Evolutionary conservation across 371 early-diverging fungal genomes (phyloP), one percentile per base, ranked within the genome.

Genomic region (Mucor velutinosus): DNA sequence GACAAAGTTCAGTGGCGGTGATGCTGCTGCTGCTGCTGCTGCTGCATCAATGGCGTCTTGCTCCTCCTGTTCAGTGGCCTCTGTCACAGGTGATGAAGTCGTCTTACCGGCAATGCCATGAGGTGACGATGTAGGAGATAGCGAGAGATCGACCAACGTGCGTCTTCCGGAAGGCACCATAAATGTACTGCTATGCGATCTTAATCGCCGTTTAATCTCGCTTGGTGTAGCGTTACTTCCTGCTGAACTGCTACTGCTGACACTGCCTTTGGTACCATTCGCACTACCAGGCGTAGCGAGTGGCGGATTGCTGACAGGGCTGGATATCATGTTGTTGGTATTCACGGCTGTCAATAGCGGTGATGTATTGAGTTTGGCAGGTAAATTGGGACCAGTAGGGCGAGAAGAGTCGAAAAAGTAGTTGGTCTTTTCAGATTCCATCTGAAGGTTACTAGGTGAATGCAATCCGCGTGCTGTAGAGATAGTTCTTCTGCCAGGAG

Each of bases 371-470:
- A 25, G 25, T 4, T 55, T 35, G 25, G 57, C 21, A 51, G 55
- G 15, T 17, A 19, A n/a, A 30, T 57, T 39, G 1, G 53, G 29
- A n/a, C 27, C 19, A 17, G 41, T 10, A 23, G 58, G 12, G 21
- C 53, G 56, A 7, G 35, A 33, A 1, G 65, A 58, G 56, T 72
- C 68, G 43, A 72, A 72, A 37, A 74, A 74, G 30, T 74, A 74
- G 32, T 67, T 66, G 0, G 70, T 67, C 41, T 66, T 70, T 51
- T 74, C 74, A 15, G 56, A 19, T 43, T 66, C 67, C 14, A 66
- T 19, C 10, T 70, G 60, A 0, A 53, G 14, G 7, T 35, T 49
- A 8, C 58, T 53, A 4, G 69, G 69, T 4, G 69, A 69, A 32
- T 62, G 62, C 3, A 65, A 19, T 29, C 39, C 56, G 3, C 15